Evolutionary conservation across 257 asterid genomes (phyloP), one percentile per base, ranked within the genome.

Genomic region (Solanum chmielewskii): DNA sequence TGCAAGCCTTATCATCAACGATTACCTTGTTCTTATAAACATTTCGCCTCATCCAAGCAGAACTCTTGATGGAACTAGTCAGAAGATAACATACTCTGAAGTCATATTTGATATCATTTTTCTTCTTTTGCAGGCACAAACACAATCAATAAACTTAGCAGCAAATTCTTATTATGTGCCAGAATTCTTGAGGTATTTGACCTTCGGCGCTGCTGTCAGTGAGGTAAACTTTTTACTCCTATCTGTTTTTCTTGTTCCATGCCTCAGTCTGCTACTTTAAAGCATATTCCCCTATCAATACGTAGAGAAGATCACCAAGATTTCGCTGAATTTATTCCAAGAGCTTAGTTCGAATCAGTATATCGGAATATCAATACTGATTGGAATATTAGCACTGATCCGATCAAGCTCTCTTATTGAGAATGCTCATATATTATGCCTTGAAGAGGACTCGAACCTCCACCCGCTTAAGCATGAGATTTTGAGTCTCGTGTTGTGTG

Each of bases 121-220:
- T 3, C n/a, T 78, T 10, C 11, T 76, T 15, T 25, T 86, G 85
- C 90, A 95, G 98, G 98, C 98, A 64, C 88, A 94, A 85, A 41
- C n/a, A 69, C 77, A 88, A 81, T 71, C 80, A 77, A 86, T 95
- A 83, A 91, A 93, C 87, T 90, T 95, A 81, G 90, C 95, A 15
- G 96, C 91, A 68, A 90, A 89, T 90, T 85, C 94, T 47, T 92
- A 86, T 87, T 95, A 88, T 56, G 94, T 93, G 44, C 97, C 98
- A 3, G 91, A 90, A 35, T 78, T 91, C 86, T 60, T 10, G 20
- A 31, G 4, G n/a, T 95, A 95, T 86, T 87, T 95, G 90, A 94
- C 89, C 86, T 94, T 91, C 4, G 98, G 98, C 49, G 98, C 92
- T 82, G 97, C 94, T 13, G 92, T 94, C 37, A 94, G 97, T 33